Percentiles rank a stretch among this genome's conserved stretches.
phyloP scores from a whole-genome alignment of 257 asterid species.

The Forsythia viridissima region DNA sequence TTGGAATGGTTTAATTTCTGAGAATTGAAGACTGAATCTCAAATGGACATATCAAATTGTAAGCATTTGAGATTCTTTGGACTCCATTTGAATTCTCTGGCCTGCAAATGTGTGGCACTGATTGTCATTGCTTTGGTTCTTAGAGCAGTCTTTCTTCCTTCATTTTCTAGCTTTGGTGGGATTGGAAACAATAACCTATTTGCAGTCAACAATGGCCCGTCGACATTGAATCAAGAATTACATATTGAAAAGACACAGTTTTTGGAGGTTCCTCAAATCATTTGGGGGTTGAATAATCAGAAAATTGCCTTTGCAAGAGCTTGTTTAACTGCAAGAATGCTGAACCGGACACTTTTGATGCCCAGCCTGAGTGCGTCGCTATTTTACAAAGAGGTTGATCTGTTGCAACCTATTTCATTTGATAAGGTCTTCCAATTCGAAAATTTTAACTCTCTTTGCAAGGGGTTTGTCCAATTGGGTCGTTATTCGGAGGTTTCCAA shows the following conservation, averaged over 20 bases:
- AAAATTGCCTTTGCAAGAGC: conserved; percentile 90
- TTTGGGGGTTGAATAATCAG: conserved; percentile 93
- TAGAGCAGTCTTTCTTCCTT: conserved; percentile 44
- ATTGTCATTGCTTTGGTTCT: conserved; percentile 45
- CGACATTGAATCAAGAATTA: conserved; percentile 1
- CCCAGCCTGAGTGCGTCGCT: conserved; percentile 92
- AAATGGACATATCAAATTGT: conserved; percentile 49
- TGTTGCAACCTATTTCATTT: conserved; percentile 66
- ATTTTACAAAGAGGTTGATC: conserved; percentile 82
- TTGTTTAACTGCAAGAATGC: conserved; percentile 72
- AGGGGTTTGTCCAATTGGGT: conserved; percentile 68
- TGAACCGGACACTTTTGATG: conserved; percentile 76
- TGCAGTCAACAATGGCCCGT: conserved; percentile 17
- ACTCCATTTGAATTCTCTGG: conserved; percentile 45
- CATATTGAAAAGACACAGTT: conserved; percentile 35
- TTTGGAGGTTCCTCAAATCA: conserved; percentile 79
- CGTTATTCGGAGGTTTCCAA: conserved; percentile 53
- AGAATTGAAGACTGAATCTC: conserved; percentile 28
- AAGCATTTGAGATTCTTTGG: conserved; percentile 64
- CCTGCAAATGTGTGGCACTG: conserved; percentile 57
- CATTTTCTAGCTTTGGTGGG: conserved; percentile 36
- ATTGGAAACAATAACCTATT: conserved; percentile 33
- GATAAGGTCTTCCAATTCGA: conserved; percentile 73
- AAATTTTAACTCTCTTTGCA: conserved; percentile 64
- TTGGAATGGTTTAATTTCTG: conserved; percentile 21